Evolutionary conservation across 1,284 basidiomycete species (phyloP).

Genomic region (Ustilago hordei): DNA sequence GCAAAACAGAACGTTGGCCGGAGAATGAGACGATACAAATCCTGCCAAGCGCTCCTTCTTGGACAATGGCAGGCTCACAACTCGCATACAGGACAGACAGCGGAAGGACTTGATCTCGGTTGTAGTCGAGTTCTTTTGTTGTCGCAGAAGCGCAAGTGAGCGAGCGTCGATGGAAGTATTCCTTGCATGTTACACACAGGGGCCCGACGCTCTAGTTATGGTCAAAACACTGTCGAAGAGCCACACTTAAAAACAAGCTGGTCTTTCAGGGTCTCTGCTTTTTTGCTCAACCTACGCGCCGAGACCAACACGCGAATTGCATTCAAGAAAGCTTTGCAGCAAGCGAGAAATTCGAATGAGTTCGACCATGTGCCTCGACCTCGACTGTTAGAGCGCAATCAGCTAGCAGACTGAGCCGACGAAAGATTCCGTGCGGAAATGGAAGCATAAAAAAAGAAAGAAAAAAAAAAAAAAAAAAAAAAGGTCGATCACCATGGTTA

Average conservation of each 20-base stretch:
- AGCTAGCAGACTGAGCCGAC: background rate
- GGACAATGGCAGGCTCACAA: background rate
- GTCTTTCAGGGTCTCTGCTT: constrained; percentile 20
- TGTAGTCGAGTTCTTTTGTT: background rate
- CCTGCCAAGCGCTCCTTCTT: constrained; percentile 7
- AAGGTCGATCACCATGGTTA: constrained; percentile 1
- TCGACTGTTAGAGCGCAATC: constrained; percentile 5
- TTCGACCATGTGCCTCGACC: constrained; percentile 9
- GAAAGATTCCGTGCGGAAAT: constrained; percentile 2
- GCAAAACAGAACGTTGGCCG: constrained; percentile 4
- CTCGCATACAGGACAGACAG: background rate
- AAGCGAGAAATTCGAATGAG: constrained; percentile 12
- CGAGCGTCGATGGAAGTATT: constrained; percentile 39
- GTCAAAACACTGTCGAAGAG: constrained; percentile 5
- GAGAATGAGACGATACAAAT: background rate
- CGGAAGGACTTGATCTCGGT: background rate
- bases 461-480: background rate
- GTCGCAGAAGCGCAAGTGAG: background rate
- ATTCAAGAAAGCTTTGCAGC: background rate
- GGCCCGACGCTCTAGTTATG: background rate
- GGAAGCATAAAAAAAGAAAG: too few relatives aligned
- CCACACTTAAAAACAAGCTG: background rate
- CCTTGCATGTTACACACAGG: constrained; percentile 24
- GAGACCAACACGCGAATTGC: constrained; percentile 32
- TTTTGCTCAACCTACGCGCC: constrained; percentile 4